Base-by-base conservation (phyloP, 345 rosid species). In the Hirschfeldia incana region DNA sequence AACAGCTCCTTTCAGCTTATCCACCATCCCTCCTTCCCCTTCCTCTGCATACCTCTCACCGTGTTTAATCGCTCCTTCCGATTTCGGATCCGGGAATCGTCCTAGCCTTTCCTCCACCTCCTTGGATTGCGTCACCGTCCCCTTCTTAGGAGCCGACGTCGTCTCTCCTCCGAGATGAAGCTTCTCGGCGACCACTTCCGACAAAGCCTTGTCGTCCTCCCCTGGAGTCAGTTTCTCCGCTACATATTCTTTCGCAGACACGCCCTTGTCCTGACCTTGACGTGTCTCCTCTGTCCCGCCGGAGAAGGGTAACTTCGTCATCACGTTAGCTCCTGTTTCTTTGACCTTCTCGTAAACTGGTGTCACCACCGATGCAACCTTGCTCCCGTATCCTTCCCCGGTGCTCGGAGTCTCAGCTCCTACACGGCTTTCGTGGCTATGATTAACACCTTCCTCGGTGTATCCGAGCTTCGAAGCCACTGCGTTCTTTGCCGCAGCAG, bases 201-300 rank as follows among this genome's bases (percentile, higher is more conserved):
- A 83, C 11, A 92, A 78, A 0, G 91, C 93, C 82, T 59, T 87
- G 59, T 92, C 94, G 76, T 87, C 98, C 51, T 88, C 98, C 8
- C 94, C 88, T 0, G 97, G 94, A 87, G 44, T 92, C 44, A 94
- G 17, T 72, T 91, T 94, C 79, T 91, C 97, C 2, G 81, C 77
- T 1, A 88, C 4, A 51, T 87, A 91, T 12, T 80, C 85, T 77
- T 59, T 90, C 39, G 87, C 75, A 0, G 97, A 83, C 3, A 81
- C 85, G 26, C 88, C 89, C 69, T 83, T 87, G 29, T 87, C 87
- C 76, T 87, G 83, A 26, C 60, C 83, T 29, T 58, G 11, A 0
- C 30, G 42, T 0, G 49, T 61, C 59, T 76, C 73, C 2, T 76
- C 75, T 0, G 80, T 46, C 0, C 69, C 26, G 11, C 80, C 57